Evolutionary conservation across 2,329 filamentous ascomycete genomes (phyloP).

Genomic region (Aspergillus japonicus): DNA sequence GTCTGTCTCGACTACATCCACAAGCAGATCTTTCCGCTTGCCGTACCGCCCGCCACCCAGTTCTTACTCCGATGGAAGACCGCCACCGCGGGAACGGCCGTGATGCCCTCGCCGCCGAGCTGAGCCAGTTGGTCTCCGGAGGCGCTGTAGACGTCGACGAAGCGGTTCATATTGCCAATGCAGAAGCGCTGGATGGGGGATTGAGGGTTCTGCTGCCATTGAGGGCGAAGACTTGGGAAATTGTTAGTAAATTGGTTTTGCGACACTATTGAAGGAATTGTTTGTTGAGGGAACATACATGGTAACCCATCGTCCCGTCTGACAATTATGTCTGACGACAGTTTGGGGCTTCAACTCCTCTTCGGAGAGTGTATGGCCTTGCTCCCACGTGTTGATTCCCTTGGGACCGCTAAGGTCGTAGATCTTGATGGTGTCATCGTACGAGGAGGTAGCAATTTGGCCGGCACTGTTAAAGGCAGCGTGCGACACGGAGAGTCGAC

Average conservation of each 20-base stretch:
- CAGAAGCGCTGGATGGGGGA: conserved; percentile 83
- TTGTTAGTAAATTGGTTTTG: conserved; percentile 1
- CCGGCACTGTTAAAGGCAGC: conserved; percentile 85
- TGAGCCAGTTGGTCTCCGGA: conserved; percentile 86
- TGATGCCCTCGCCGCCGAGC: conserved; percentile 84
- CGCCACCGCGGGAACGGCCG: conserved; percentile 88
- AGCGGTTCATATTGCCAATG: conserved; percentile 97
- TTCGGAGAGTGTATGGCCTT: conserved; percentile 58
- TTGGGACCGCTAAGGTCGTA: conserved; percentile 66
- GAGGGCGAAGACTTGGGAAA: conserved; percentile 63
- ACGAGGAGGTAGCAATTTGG: conserved; percentile 85
- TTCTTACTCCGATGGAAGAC: conserved; percentile 84
- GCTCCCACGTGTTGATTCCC: conserved; percentile 58
- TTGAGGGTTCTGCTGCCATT: conserved; percentile 80
- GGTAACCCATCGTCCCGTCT: conserved; percentile 92
- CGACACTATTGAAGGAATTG: neutral
- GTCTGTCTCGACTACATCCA: conserved; percentile 63
- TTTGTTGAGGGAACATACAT: conserved; percentile 54
- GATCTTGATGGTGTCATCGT: conserved; percentile 93
- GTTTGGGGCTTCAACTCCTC: conserved; percentile 67
- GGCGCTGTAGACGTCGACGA: conserved; percentile 84
- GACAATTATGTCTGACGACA: conserved; percentile 82
- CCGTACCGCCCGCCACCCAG: conserved; percentile 90
- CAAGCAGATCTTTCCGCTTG: conserved; percentile 86
- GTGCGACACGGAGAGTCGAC: conserved; percentile 82